phyloP scores from a whole-genome alignment of 1,284 basidiomycete species.

The Apiotrichum gamsii region DNA sequence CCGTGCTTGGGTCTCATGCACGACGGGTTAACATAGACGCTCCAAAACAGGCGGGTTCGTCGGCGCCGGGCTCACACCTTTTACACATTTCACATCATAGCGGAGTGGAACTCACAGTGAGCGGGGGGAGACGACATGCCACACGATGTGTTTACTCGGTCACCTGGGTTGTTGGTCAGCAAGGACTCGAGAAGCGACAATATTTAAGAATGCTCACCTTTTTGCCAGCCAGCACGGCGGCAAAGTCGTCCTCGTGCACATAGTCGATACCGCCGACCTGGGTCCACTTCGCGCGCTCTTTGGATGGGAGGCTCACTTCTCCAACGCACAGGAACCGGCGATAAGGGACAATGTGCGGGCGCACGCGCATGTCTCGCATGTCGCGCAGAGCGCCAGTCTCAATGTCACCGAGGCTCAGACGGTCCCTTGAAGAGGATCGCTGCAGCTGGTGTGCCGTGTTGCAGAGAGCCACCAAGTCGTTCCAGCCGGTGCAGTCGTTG shows the following conservation, averaged over 20 bases:
- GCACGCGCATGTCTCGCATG: constrained; percentile 22
- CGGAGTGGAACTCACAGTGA: constrained; percentile 15
- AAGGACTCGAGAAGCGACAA: too few species aligned
- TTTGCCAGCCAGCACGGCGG: constrained; percentile 24
- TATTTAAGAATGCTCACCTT: constrained; percentile 14
- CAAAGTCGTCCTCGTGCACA: constrained; percentile 27
- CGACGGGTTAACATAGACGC: constrained; percentile 8
- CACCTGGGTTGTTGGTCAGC: not conserved
- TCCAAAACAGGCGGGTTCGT: constrained; percentile 2
- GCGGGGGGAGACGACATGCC: too few species aligned
- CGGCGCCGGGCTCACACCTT: constrained; percentile 19
- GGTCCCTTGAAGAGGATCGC: not conserved
- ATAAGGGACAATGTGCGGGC: constrained; percentile 29
- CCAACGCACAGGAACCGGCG: constrained; percentile 33
- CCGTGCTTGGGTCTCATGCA: constrained; percentile 2
- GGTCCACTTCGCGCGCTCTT: not conserved
- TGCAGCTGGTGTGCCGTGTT: not conserved
- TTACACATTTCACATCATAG: constrained; percentile 22
- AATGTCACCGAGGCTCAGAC: constrained; percentile 9
- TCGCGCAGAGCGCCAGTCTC: constrained; percentile 25
- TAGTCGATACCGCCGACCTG: constrained; percentile 23
- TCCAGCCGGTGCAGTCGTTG: constrained; percentile 9
- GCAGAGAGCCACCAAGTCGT: constrained; percentile 19
- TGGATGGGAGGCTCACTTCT: constrained; percentile 10
- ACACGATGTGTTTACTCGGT: too few species aligned